Conservation (phyloP, 257 asterid genomes). For the Solanum bulbocastanum region DNA sequence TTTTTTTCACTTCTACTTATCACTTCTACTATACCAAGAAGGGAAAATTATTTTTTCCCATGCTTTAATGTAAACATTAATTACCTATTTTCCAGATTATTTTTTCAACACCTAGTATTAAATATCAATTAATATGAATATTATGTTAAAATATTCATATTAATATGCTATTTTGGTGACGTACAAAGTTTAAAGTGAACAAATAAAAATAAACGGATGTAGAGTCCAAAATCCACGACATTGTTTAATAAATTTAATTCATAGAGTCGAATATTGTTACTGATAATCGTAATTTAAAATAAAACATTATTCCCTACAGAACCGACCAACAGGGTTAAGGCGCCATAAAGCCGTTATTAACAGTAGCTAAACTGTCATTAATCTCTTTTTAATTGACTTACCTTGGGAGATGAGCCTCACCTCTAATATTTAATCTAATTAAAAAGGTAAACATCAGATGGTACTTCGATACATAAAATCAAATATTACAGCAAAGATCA, state of each 20-base stretch:
- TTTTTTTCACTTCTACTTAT: no score
- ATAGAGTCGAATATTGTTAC: not conserved
- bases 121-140: not conserved
- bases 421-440: not conserved
- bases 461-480: not conserved
- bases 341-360: not conserved
- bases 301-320: not conserved
- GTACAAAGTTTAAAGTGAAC: not conserved
- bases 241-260: not conserved
- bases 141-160: not conserved
- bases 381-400: not conserved
- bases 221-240: not conserved
- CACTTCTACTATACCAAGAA: not conserved
- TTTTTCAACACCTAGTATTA: not conserved
- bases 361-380: not conserved
- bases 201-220: not conserved
- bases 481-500: not conserved
- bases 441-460: not conserved
- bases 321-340: not conserved
- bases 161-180: not conserved
- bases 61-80: not conserved
- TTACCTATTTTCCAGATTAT: not conserved
- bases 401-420: not conserved
- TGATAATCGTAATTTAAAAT: not conserved
- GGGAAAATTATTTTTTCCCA: not conserved